Evolutionary conservation across 495 filamentous ascomycete genomes (phyloP).

Genomic region (Astrocystis sublimbata): DNA sequence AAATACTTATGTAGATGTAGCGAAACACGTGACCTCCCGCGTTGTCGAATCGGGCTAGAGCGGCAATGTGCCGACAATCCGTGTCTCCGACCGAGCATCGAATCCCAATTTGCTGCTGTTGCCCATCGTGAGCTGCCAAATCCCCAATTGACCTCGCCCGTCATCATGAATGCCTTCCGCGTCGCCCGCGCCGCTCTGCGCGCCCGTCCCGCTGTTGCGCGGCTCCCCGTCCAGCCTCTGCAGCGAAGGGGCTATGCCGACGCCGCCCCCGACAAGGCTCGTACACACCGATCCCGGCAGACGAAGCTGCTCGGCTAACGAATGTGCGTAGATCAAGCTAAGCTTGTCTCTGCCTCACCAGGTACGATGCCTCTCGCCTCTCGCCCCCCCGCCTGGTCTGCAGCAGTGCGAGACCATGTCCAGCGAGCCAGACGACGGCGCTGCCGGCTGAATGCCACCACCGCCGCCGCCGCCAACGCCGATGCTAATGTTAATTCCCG

Average conservation of each 20-base stretch:
- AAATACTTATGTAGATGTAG: too few species aligned
- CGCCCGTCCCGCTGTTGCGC: slow-evolving; percentile 68
- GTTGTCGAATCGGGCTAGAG: slow-evolving; percentile 23
- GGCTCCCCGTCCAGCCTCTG: slow-evolving; percentile 68
- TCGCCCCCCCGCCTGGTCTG: too few species aligned
- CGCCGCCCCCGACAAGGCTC: slow-evolving; percentile 75
- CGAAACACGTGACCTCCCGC: neutral
- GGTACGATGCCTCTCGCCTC: too few species aligned
- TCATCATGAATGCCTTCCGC: slow-evolving; percentile 87
- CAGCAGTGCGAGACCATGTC: neutral
- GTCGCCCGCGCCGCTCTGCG: slow-evolving; percentile 84
- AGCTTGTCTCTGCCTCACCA: slow-evolving; percentile 96
- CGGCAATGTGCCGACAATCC: slow-evolving; percentile 37
- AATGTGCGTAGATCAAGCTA: slow-evolving; percentile 83
- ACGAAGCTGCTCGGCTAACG: slow-evolving; percentile 18
- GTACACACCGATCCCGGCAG: slow-evolving; percentile 28
- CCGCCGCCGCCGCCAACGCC: too few species aligned
- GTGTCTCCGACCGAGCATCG: slow-evolving; percentile 41
- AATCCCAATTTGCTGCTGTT: slow-evolving; percentile 44
- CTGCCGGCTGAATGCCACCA: too few species aligned
- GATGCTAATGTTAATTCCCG: slow-evolving; percentile 53
- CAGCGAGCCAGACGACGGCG: too few species aligned
- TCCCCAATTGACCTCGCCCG: slow-evolving; percentile 52
- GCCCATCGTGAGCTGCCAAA: slow-evolving; percentile 33
- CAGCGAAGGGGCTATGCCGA: slow-evolving; percentile 92